Evolutionary conservation across 192 early-diverging fungal genomes (phyloP), one percentile per base, ranked within the genome.

Genomic region (Coemansia sp.): DNA sequence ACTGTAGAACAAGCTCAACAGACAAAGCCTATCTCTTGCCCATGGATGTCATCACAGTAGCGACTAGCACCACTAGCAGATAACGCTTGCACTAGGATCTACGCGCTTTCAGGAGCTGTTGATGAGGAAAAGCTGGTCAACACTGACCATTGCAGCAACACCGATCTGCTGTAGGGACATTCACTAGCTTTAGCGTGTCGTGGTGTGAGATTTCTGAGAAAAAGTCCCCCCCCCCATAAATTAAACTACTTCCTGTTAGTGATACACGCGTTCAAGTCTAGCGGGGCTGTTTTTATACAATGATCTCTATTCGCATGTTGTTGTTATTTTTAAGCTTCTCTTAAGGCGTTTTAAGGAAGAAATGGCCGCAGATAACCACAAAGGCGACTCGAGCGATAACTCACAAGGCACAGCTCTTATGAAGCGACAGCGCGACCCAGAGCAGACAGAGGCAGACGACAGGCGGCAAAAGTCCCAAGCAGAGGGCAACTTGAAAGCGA

Each of bases 1-100:
- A 88, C 67, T 0, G 80, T 60, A 4, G 73, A 23, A 7, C 87
- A 86, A 0, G 86, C 85, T n/a, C n/a, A n/a, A n/a, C n/a, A n/a
- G n/a, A n/a, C n/a, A n/a, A n/a, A n/a, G n/a, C n/a, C n/a, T n/a
- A n/a, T n/a, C n/a, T n/a, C n/a, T n/a, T n/a, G n/a, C n/a, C n/a
- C n/a, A n/a, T n/a, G n/a, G n/a, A n/a, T n/a, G n/a, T n/a, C n/a
- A n/a, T n/a, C n/a, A n/a, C n/a, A n/a, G n/a, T n/a, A n/a, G n/a
- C n/a, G n/a, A n/a, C n/a, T n/a, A n/a, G n/a, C n/a, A n/a, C n/a
- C n/a, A n/a, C n/a, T n/a, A n/a, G n/a, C n/a, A n/a, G n/a, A n/a
- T n/a, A n/a, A n/a, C n/a, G n/a, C n/a, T n/a, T n/a, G n/a, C n/a
- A n/a, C n/a, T n/a, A n/a, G n/a, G n/a, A n/a, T n/a, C n/a, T n/a